Base-by-base conservation (phyloP, 306 rosid species). In the Ziziphus jujuba region DNA sequence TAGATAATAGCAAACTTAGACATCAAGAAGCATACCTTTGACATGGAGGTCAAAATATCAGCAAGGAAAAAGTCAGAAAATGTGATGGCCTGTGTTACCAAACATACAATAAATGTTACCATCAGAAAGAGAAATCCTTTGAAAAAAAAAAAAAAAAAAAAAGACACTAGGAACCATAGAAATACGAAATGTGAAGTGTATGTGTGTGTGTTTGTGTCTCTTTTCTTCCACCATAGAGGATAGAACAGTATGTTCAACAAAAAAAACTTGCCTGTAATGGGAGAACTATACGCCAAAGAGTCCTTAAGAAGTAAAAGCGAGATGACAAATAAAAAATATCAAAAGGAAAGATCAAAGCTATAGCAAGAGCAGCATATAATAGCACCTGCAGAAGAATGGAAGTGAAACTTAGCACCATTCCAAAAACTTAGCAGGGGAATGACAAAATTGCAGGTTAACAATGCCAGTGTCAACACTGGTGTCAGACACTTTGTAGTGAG, bases 41-140 rank as follows among this genome's bases (percentile, higher is more conserved):
- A 90, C 97, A 90, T 90, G 73, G 99, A 93, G 28, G 99, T 93
- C 77, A 93, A 77, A 67, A 93, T 90, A 93, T 93, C 99, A 43
- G 97, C 99, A 79, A 93, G 63, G 79, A 93, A 93, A 81, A 93
- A 93, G 77, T 93, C 99, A 28, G 89, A 73, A 58, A 93, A 93
- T 61, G 99, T 81, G 84, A 93, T 90, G 71, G 95, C 95, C 99
- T 93, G 96, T 59, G 74, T 72, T 50, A 69, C 50, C 50, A 73
- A 82, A 87, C 54, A 76, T 56, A 35, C 17, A 59, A 66, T 21
- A 77, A 64, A 79, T 77, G 19, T 22, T 56, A 40, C 45, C 34
- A 63, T 36, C 60, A 25, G 66, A 54, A 63, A 31, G 2, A 52
- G 24, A 14, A 22, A 12, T 23, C 31, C 31, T 7, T 11, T 21